A percentile compares a stretch with the other conserved stretches of the same genome.
phyloP scores from a whole-genome alignment of 441 rosid genomes.

The Lagerstroemia fauriei region DNA sequence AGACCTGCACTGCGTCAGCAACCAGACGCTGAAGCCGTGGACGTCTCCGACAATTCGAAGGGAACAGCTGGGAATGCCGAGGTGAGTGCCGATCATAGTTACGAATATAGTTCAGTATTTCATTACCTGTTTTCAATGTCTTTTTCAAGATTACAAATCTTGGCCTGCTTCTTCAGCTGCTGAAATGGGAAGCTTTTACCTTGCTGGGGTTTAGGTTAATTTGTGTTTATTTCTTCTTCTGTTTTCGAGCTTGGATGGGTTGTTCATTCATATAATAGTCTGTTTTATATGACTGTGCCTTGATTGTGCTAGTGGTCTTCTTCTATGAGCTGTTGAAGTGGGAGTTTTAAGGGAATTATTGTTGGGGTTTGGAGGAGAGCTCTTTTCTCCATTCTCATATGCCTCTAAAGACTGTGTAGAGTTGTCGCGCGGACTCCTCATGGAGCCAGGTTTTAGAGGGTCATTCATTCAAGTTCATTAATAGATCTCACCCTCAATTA shows the following conservation, averaged over 20 bases:
- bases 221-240: neutral
- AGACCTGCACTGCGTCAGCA: constrained; percentile 40
- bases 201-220: neutral
- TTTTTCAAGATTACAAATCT: neutral
- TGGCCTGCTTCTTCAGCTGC: neutral
- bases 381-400: neutral
- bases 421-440: neutral
- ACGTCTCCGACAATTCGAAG: constrained; percentile 41
- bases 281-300: neutral
- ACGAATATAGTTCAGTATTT: neutral
- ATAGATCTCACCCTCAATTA: neutral
- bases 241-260: neutral
- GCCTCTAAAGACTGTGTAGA: neutral
- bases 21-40: constrained; percentile 40
- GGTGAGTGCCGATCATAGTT: constrained; percentile 40
- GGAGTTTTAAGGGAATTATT: neutral
- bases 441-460: neutral
- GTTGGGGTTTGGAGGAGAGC: neutral
- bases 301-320: neutral
- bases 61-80: constrained; percentile 37
- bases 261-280: neutral
- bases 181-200: neutral
- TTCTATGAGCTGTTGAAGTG: neutral
- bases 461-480: neutral
- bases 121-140: neutral